phyloP scores from a whole-genome alignment of 805 yeast species.

The Sporopachydermia quercuum region DNA sequence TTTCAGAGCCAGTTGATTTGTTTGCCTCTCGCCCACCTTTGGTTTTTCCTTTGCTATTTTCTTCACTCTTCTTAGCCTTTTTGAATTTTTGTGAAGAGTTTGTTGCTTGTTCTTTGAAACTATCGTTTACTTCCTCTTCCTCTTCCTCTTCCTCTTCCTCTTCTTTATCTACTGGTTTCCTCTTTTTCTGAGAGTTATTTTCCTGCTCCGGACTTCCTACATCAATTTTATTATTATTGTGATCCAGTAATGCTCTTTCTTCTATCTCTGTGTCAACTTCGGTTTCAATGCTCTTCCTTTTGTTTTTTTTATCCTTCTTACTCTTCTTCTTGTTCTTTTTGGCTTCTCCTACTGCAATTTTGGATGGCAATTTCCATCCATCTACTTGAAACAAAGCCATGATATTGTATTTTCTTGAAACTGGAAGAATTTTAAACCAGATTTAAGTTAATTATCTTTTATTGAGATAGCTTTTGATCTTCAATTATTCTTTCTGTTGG shows the following conservation, averaged over 20 bases:
- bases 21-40: slow-evolving; percentile 3
- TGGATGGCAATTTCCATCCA: slow-evolving; percentile 58
- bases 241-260: background rate
- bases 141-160: slow-evolving; percentile 5
- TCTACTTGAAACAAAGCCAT: slow-evolving; percentile 70
- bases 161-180: slow-evolving; percentile 5
- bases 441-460: too few relatives aligned
- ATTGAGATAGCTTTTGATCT: too few relatives aligned
- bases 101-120: background rate
- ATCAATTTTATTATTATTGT: slow-evolving; percentile 1
- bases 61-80: slow-evolving; percentile 1
- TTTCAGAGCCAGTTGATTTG: slow-evolving; percentile 2
- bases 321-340: slow-evolving; percentile 11
- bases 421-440: too few relatives aligned
- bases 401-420: too few relatives aligned
- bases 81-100: background rate
- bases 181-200: slow-evolving; percentile 5
- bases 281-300: slow-evolving; percentile 6
- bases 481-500: too few relatives aligned
- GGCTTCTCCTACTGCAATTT: slow-evolving; percentile 25
- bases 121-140: slow-evolving; percentile 6
- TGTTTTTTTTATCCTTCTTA: slow-evolving; percentile 10
- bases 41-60: background rate
- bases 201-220: background rate
- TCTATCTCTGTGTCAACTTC: slow-evolving; percentile 4